A percentile compares a stretch with the other conserved stretches of the same genome.
Evolutionary conservation across 768 basidiomycete genomes (phyloP).

Genomic region (Panus rudis): DNA sequence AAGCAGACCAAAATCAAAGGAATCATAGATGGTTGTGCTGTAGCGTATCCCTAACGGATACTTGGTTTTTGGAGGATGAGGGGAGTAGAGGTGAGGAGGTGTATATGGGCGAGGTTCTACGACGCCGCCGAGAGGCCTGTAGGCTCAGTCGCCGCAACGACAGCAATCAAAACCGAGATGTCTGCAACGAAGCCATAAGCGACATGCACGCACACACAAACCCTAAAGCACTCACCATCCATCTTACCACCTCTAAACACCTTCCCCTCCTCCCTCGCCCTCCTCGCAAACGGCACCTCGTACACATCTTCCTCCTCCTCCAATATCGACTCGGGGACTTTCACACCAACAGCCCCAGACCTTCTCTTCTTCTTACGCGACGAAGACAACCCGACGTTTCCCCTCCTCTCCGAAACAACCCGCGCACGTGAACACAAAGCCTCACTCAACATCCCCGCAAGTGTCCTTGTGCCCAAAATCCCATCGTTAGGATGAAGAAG

Average conservation of each 20-base stretch:
- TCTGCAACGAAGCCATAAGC: slow-evolving; percentile 30
- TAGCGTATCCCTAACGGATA: too few relatives aligned
- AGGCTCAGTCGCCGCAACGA: slow-evolving; percentile 60
- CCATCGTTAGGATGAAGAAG: slow-evolving; percentile 8
- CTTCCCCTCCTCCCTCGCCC: slow-evolving; percentile 69
- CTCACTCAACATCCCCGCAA: slow-evolving; percentile 69
- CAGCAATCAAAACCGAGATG: slow-evolving; percentile 61
- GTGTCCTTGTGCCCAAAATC: slow-evolving; percentile 41
- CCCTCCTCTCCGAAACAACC: slow-evolving; percentile 47
- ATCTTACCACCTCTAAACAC: slow-evolving; percentile 75
- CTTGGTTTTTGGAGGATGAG: too few relatives aligned
- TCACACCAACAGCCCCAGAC: too few relatives aligned
- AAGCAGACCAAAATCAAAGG: too few relatives aligned
- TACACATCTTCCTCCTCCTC: slow-evolving; percentile 23
- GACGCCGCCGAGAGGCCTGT: too few relatives aligned
- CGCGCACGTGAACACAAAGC: slow-evolving; percentile 76
- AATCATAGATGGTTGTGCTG: too few relatives aligned
- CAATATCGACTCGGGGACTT: too few relatives aligned
- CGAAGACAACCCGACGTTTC: not conserved
- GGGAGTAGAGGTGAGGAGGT: too few relatives aligned
- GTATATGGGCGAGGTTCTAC: too few relatives aligned
- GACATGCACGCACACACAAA: not conserved
- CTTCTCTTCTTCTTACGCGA: too few relatives aligned
- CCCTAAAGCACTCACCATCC: slow-evolving; percentile 52
- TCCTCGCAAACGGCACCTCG: slow-evolving; percentile 80